Evolutionary conservation across 176 grass and related monocot genomes (phyloP).

Genomic region (Carex parvula): DNA sequence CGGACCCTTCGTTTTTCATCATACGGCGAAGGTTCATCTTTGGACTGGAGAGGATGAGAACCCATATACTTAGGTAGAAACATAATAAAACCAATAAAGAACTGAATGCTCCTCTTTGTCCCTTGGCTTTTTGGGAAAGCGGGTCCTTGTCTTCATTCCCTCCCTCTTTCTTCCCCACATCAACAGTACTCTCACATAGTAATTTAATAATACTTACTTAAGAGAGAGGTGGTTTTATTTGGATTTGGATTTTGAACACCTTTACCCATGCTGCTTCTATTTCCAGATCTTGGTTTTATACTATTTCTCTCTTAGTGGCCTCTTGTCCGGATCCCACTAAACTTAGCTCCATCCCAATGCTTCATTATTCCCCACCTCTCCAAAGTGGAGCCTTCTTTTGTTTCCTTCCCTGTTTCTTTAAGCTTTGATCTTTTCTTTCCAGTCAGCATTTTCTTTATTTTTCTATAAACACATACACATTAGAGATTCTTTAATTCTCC

Average conservation of each 20-base stretch:
- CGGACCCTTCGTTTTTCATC: neutral
- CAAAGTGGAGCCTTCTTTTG: slow-evolving; percentile 30
- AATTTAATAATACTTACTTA: slow-evolving; percentile 16
- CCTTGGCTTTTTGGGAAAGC: slow-evolving; percentile 46
- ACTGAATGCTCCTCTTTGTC: slow-evolving; percentile 57
- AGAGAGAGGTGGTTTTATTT: slow-evolving; percentile 4
- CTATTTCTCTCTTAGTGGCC: slow-evolving; percentile 21
- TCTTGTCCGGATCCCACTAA: slow-evolving; percentile 41
- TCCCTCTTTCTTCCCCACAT: neutral
- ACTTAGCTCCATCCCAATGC: slow-evolving; percentile 10
- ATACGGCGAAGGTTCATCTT: neutral
- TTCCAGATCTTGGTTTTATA: slow-evolving; percentile 6
- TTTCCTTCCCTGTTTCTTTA: slow-evolving; percentile 1
- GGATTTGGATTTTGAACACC: slow-evolving; percentile 29
- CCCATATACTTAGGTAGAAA: neutral
- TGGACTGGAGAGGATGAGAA: neutral
- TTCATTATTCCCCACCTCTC: slow-evolving; percentile 20
- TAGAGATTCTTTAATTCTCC: neutral
- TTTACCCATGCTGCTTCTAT: slow-evolving; percentile 18
- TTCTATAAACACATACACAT: neutral
- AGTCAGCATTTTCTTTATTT: slow-evolving; percentile 4
- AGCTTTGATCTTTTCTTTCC: neutral
- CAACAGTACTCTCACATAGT: neutral
- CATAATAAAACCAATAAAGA: slow-evolving; percentile 12
- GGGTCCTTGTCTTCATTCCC: slow-evolving; percentile 37